Conservation (phyloP, 441 rosid species). For the Daphne laureola region DNA sequence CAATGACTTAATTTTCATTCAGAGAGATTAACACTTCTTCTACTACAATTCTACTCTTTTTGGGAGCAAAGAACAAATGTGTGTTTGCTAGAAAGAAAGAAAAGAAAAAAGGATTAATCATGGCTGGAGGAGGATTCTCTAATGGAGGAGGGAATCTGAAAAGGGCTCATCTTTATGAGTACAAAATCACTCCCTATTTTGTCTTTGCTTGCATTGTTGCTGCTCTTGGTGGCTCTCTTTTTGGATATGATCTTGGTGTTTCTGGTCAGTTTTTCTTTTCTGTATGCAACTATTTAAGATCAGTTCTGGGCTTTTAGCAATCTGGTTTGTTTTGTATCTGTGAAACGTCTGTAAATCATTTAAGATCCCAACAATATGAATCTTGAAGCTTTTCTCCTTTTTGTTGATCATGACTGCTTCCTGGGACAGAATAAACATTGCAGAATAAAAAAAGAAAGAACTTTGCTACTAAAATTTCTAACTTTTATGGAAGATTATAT, state of each 20-base stretch:
- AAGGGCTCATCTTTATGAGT: slow-evolving; percentile 55
- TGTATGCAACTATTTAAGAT: neutral
- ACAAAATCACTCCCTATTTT: slow-evolving; percentile 38
- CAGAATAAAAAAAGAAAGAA: too few species aligned
- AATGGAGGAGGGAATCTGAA: slow-evolving; percentile 20
- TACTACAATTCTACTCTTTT: too few species aligned
- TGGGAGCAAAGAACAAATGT: too few species aligned
- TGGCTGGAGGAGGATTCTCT: slow-evolving; percentile 53
- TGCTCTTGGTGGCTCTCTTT: slow-evolving; percentile 49
- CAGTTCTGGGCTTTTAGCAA: neutral
- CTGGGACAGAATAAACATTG: too few species aligned
- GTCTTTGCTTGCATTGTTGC: slow-evolving; percentile 43
- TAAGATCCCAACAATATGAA: too few species aligned
- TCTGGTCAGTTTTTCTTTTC: slow-evolving; percentile 30
- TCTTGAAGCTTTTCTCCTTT: too few species aligned
- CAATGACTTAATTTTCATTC: too few species aligned
- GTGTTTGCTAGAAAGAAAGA: neutral
- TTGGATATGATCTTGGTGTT: slow-evolving; percentile 69
- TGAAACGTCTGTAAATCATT: neutral
- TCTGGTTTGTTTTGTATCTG: neutral
- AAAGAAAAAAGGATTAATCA: slow-evolving; percentile 5
- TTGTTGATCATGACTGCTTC: too few species aligned
- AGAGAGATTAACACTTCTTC: too few species aligned
- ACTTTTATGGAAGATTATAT: too few species aligned
- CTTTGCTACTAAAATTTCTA: too few species aligned